A percentile compares a stretch with the other conserved stretches of the same genome.
phyloP scores from a whole-genome alignment of 441 rosid genomes.

The Brassica hybrid region DNA sequence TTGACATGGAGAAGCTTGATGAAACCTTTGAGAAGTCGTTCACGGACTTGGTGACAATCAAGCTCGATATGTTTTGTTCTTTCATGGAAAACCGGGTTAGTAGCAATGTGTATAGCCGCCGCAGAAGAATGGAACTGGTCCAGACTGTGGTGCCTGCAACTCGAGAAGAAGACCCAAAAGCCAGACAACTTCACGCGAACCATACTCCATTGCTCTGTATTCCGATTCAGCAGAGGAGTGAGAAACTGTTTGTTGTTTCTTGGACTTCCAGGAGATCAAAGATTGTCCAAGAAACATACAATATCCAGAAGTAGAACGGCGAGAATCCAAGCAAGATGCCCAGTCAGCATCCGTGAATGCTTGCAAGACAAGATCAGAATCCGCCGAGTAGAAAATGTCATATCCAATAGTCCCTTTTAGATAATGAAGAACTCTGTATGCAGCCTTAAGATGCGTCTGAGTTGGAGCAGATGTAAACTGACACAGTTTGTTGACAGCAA shows the following conservation, averaged over 20 bases:
- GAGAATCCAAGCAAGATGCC: not conserved
- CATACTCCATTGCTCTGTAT: not conserved
- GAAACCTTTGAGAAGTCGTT: not conserved
- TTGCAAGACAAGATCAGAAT: not conserved
- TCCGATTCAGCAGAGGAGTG: not conserved
- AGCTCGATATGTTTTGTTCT: not conserved
- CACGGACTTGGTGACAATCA: not conserved
- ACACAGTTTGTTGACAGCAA: no score
- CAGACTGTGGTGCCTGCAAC: not conserved
- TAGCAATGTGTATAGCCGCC: not conserved
- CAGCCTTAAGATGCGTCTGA: no score
- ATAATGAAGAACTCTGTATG: not conserved
- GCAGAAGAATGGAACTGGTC: not conserved
- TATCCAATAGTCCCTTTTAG: not conserved
- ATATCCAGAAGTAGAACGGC: not conserved
- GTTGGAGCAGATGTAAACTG: no score
- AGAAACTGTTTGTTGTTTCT: not conserved
- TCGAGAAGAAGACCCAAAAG: not conserved
- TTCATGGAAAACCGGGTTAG: not conserved
- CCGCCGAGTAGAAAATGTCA: not conserved
- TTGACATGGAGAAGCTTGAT: not conserved
- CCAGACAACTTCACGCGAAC: not conserved
- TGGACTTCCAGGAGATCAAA: not conserved
- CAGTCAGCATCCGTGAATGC: not conserved
- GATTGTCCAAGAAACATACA: not conserved